phyloP scores from a whole-genome alignment of 108 stramenopile genomes.

The Fistulifera pelliculosa region DNA sequence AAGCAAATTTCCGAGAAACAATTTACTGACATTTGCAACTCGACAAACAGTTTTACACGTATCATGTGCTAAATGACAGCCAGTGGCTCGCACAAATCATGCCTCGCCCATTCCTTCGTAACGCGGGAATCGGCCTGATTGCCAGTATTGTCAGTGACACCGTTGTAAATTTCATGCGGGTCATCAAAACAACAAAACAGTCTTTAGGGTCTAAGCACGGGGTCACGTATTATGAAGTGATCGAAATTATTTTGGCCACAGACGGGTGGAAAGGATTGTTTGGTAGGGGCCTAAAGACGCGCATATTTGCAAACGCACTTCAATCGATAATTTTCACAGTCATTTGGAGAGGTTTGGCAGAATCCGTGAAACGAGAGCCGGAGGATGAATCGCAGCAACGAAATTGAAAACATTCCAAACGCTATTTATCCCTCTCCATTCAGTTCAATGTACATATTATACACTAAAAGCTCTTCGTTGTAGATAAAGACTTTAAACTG shows the following conservation, averaged over 20 bases:
- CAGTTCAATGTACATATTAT: too few species aligned
- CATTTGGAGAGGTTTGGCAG: conserved; percentile 73
- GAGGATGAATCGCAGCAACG: too few species aligned
- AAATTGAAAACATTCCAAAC: too few species aligned
- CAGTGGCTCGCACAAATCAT: conserved; percentile 25
- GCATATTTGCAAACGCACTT: conserved; percentile 74
- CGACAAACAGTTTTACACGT: conserved; percentile 44
- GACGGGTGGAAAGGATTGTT: conserved; percentile 86
- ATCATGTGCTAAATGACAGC: conserved; percentile 47
- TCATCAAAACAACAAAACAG: conserved; percentile 87
- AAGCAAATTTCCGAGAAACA: too few species aligned
- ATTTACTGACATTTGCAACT: background rate
- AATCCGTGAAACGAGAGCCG: conserved; percentile 8
- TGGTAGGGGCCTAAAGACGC: conserved; percentile 62
- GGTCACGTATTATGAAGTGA: conserved; percentile 52
- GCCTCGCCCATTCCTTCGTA: conserved; percentile 34
- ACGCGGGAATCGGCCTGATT: conserved; percentile 66
- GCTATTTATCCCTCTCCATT: too few species aligned
- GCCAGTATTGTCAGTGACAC: conserved; percentile 71
- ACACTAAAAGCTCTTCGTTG: too few species aligned
- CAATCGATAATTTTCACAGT: conserved; percentile 78
- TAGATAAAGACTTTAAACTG: too few species aligned
- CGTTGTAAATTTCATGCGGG: conserved; percentile 68
- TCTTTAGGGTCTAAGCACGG: conserved; percentile 50
- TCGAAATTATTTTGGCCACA: conserved; percentile 63